Conservation (phyloP, 2,329 filamentous ascomycete species). For the Beauveria sp. region DNA sequence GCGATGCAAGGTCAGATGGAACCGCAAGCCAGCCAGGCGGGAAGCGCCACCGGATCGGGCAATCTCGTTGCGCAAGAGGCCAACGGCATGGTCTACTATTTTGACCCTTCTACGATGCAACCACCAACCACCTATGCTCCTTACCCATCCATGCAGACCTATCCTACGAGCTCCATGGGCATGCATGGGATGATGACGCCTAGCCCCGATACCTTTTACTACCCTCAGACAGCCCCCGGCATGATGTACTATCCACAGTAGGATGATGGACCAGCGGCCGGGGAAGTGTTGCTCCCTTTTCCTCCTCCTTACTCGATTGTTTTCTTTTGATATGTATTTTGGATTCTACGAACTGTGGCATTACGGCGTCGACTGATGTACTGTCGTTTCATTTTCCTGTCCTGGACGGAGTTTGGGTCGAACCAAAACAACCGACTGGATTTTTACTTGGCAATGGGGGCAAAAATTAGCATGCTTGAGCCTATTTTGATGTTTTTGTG, state of each 20-base stretch:
- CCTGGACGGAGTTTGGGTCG: background rate
- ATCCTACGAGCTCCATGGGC: slow-evolving; percentile 51
- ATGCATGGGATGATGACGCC: slow-evolving; percentile 77
- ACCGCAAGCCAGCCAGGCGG: slow-evolving; percentile 27
- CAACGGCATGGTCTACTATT: slow-evolving; percentile 96
- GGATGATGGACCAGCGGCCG: slow-evolving; percentile 19
- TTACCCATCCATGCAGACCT: slow-evolving; percentile 44
- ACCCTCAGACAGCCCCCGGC: slow-evolving; percentile 46
- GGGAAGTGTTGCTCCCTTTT: background rate
- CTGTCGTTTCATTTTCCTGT: background rate
- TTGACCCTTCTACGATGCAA: slow-evolving; percentile 67
- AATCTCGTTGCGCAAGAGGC: slow-evolving; percentile 69
- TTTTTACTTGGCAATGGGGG: slow-evolving; percentile 1
- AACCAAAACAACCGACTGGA: background rate
- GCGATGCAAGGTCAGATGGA: slow-evolving; percentile 34
- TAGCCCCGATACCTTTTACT: slow-evolving; percentile 63
- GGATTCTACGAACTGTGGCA: background rate
- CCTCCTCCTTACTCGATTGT: background rate
- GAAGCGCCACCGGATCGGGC: slow-evolving; percentile 27
- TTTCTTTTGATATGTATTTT: background rate
- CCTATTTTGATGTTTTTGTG: slow-evolving; percentile 6
- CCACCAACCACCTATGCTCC: slow-evolving; percentile 41
- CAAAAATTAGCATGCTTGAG: background rate
- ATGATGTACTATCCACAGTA: slow-evolving; percentile 58
- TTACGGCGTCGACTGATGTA: background rate